Evolutionary conservation across 2,329 filamentous ascomycete species (phyloP).

Genomic region (Colletotrichum falcatum): DNA sequence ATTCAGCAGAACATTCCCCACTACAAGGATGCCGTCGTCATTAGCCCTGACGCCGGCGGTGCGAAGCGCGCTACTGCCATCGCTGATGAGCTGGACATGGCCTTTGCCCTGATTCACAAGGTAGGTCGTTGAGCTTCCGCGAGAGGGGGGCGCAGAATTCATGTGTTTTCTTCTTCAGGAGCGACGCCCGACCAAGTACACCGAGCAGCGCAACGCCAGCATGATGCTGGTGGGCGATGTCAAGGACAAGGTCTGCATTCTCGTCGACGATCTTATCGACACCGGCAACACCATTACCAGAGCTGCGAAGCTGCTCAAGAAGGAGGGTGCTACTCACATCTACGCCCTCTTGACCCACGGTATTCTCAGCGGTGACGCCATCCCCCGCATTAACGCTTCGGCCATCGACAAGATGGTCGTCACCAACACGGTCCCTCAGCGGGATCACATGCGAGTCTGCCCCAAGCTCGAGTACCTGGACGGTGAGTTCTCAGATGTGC

Average conservation of each 20-base stretch:
- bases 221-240: conserved; percentile 97
- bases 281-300: conserved; percentile 98
- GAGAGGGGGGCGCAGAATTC: conserved; percentile 1
- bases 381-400: conserved; percentile 92
- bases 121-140: conserved; percentile 58
- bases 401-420: conserved; percentile 93
- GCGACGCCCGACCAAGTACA: conserved; percentile 88
- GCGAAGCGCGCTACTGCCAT: conserved; percentile 97
- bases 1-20: conserved; percentile 86
- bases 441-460: conserved; percentile 80
- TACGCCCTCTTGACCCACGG: conserved; percentile 96
- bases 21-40: conserved; percentile 88
- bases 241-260: conserved; percentile 81
- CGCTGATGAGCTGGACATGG: conserved; percentile 91
- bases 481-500: conserved; percentile 48
- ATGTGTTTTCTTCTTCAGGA: conserved; percentile 66
- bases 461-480: conserved; percentile 93
- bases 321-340: conserved; percentile 90
- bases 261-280: conserved; percentile 94
- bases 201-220: conserved; percentile 88
- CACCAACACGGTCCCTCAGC: conserved; percentile 94
- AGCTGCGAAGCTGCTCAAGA: conserved; percentile 96
- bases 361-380: conserved; percentile 93
- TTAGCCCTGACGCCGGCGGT: conserved; percentile 95
- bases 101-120: conserved; percentile 99